Evolutionary conservation across 352 stramenopile genomes (phyloP).

Genomic region (Globisporangium rhizosaccharum): DNA sequence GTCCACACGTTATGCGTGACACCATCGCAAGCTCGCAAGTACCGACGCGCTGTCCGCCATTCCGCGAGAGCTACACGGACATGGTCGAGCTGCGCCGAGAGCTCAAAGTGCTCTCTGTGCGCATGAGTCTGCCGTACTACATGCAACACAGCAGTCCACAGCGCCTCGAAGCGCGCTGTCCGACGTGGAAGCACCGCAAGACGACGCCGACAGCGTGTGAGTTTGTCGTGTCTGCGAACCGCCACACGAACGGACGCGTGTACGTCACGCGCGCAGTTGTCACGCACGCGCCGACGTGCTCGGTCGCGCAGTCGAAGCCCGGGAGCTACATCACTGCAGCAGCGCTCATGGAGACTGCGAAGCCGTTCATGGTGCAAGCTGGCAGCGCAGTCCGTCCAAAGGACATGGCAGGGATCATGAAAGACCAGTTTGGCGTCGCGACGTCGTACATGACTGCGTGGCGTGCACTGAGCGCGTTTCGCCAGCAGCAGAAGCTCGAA

Average conservation of each 20-base stretch:
- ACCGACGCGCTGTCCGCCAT: constrained; percentile 34
- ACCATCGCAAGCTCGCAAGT: not conserved
- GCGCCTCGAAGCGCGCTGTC: constrained; percentile 67
- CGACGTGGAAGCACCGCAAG: constrained; percentile 71
- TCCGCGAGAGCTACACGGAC: constrained; percentile 66
- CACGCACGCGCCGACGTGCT: constrained; percentile 37
- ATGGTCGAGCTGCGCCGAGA: constrained; percentile 72
- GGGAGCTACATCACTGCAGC: constrained; percentile 52
- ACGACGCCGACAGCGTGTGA: constrained; percentile 38
- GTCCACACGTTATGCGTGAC: too few relatives aligned
- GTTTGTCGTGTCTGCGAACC: constrained; percentile 73
- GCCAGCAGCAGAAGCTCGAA: constrained; percentile 60
- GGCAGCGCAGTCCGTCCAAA: constrained; percentile 57
- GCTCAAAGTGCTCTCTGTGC: constrained; percentile 71
- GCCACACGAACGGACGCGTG: constrained; percentile 67
- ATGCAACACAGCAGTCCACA: constrained; percentile 84
- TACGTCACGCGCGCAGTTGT: constrained; percentile 64
- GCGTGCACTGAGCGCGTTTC: constrained; percentile 62
- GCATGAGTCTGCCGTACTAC: constrained; percentile 65
- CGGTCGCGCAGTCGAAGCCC: constrained; percentile 37
- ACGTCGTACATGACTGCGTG: constrained; percentile 80
- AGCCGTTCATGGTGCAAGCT: constrained; percentile 62
- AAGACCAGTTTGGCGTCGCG: constrained; percentile 74
- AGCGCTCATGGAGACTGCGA: constrained; percentile 65
- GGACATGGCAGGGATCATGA: constrained; percentile 79